Evolutionary conservation across 1,284 basidiomycete genomes (phyloP), one percentile per base, ranked within the genome.

Genomic region (Sporisorium reilianum): DNA sequence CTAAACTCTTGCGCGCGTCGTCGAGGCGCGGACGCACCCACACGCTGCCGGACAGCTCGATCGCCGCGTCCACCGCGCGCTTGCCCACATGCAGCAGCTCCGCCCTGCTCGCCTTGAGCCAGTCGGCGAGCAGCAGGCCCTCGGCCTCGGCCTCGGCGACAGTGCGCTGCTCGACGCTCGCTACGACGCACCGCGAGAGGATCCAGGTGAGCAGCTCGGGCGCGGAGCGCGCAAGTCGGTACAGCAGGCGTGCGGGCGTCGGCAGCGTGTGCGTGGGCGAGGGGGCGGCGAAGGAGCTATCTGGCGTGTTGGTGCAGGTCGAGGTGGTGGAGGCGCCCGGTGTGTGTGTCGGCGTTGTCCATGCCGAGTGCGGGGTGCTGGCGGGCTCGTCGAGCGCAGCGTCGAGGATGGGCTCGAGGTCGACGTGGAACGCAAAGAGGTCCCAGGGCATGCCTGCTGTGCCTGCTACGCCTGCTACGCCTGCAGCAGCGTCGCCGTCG

Each of bases 21-120:
- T 84, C 77, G 11, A 84, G 50, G 23, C 81, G 70, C 1, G 82
- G 82, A 7, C 76, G 51, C 3, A 84, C 82, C 82, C 82, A 84
- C 3, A 77, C 67, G 44, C 68, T 75, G 2, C 82, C 82, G 30
- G 67, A 73, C 56, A 81, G 53, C 34, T 78, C 74, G 36, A 84
- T 83, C 10, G 81, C 80, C 2, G 56, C 56, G n/a, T 60, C 59
- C 1, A 81, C 71, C 1, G 81, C 80, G 1, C 28, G 55, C 23
- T 51, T 45, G 4, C 73, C 77, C 25, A n/a, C 22, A 2, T 57
- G 40, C 58, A 75, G 45, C 22, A 64, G 22, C 28, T 64, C 49
- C 4, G 7, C 38, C 3, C 52, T 58, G 11, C 78, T 46, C 2
- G 36, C 2, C 25, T 79, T 67, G 20, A 83, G 25, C 59, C 77